Percentiles rank a stretch among this genome's conserved stretches.
These are phyloP conservation scores for Fonsecaea monophora DNA, from an alignment of 2,329 filamentous ascomycete genomes.

Conservation along the genomic window DNA sequence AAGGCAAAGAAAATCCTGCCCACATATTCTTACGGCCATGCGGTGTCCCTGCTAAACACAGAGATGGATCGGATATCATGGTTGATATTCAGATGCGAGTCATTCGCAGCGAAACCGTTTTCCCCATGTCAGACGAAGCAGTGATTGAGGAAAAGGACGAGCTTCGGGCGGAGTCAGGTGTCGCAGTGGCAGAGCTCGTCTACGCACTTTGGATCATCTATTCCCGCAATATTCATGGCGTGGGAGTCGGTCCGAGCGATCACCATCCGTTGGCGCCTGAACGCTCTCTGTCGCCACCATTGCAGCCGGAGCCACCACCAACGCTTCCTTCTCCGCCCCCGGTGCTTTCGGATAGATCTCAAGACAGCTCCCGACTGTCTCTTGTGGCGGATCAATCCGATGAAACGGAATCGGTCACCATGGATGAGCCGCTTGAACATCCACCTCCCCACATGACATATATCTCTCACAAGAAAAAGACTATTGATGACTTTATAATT, in stretches of 20 bases:
- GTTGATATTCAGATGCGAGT: slow-evolving; percentile 97
- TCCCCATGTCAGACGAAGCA: slow-evolving; percentile 64
- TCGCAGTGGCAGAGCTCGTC: slow-evolving; percentile 76
- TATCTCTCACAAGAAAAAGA: slow-evolving; percentile 68
- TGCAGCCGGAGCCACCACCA: slow-evolving; percentile 80
- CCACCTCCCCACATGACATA: slow-evolving; percentile 39
- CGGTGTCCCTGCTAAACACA: slow-evolving; percentile 82
- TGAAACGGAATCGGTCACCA: slow-evolving; percentile 59
- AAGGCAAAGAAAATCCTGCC: slow-evolving; percentile 79
- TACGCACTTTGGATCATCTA: slow-evolving; percentile 98
- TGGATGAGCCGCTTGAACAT: slow-evolving; percentile 52
- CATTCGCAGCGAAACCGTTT: slow-evolving; percentile 82
- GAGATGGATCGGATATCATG: slow-evolving; percentile 88
- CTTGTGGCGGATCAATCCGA: slow-evolving; percentile 43
- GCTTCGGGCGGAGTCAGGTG: slow-evolving; percentile 51
- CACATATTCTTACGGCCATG: slow-evolving; percentile 82
- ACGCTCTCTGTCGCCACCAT: slow-evolving; percentile 72
- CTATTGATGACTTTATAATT: slow-evolving; percentile 87
- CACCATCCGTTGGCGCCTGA: slow-evolving; percentile 59
- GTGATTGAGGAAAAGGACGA: slow-evolving; percentile 69
- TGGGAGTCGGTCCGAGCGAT: slow-evolving; percentile 67
- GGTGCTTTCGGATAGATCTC: slow-evolving; percentile 41
- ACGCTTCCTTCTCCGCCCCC: slow-evolving; percentile 52
- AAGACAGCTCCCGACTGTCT: slow-evolving; percentile 50
- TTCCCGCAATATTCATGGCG: slow-evolving; percentile 86